Evolutionary conservation across 371 early-diverging fungal genomes (phyloP).

Genomic region (Mucor circinelloides): DNA sequence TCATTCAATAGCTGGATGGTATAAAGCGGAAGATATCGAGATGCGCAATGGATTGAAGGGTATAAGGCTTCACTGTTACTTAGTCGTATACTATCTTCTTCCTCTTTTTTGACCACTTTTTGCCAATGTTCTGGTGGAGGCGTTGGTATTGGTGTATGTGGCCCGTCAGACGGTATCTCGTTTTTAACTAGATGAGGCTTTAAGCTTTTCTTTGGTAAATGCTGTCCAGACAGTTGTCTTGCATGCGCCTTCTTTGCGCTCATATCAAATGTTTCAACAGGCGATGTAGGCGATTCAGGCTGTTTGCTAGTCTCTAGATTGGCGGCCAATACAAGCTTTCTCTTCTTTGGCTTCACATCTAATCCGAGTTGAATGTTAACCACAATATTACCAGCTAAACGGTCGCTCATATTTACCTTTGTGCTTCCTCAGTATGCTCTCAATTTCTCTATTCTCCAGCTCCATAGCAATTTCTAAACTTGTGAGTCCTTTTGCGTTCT

Average conservation of each 20-base stretch:
- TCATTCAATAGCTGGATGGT: constrained; percentile 60
- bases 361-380: background rate
- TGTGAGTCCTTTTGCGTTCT: constrained; percentile 56
- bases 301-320: constrained; percentile 6
- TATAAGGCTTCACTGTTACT: constrained; percentile 15
- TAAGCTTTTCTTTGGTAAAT: constrained; percentile 42
- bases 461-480: constrained; percentile 60
- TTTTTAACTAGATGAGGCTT: constrained; percentile 19
- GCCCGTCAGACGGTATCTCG: constrained; percentile 41
- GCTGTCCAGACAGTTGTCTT: constrained; percentile 38
- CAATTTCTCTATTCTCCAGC: constrained; percentile 49
- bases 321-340: constrained; percentile 31
- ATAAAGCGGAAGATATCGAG: constrained; percentile 61
- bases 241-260: constrained; percentile 33
- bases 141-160: constrained; percentile 50
- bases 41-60: constrained; percentile 25
- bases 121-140: constrained; percentile 53
- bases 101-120: constrained; percentile 40
- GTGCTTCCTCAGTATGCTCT: constrained; percentile 17
- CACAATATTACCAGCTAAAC: too few relatives aligned
- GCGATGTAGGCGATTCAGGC: constrained; percentile 22
- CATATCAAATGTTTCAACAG: constrained; percentile 10
- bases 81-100: constrained; percentile 19
- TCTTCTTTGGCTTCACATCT: constrained; percentile 29
- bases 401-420: constrained; percentile 13